Conservation (phyloP, 192 early-diverging fungal species). For the Mortierella claussenii region DNA sequence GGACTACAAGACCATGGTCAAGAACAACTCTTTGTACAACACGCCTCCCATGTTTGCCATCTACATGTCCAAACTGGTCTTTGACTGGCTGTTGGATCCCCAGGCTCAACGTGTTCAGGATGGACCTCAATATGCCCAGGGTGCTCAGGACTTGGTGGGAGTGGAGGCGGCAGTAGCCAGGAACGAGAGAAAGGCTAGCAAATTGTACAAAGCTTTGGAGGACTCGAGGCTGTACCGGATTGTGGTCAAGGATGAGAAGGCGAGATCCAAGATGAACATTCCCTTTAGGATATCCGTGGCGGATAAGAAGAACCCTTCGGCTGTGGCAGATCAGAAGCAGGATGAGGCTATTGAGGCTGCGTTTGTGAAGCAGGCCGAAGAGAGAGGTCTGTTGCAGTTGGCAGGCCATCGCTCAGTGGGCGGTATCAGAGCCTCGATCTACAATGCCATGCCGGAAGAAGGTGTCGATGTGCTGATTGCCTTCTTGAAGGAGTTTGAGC, state of each 20-base stretch:
- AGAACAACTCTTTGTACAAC: constrained; percentile 92
- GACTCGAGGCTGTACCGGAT: constrained; percentile 75
- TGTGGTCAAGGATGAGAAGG: constrained; percentile 65
- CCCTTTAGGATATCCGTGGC: constrained; percentile 77
- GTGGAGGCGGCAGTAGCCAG: constrained; percentile 70
- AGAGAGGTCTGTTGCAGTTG: constrained; percentile 84
- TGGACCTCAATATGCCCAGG: constrained; percentile 33
- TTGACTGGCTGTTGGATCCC: constrained; percentile 78
- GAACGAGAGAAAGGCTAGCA: constrained; percentile 76
- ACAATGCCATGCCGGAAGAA: constrained; percentile 93
- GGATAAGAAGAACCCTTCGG: constrained; percentile 20
- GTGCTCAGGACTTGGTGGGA: constrained; percentile 65
- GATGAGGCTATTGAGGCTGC: constrained; percentile 77
- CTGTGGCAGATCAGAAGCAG: constrained; percentile 15
- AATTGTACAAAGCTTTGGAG: constrained; percentile 78
- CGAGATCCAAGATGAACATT: constrained; percentile 91
- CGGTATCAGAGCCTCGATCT: constrained; percentile 92
- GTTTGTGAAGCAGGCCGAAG: constrained; percentile 86
- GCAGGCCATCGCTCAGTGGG: constrained; percentile 96
- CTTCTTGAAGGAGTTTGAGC: constrained; percentile 89
- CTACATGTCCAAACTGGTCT: constrained; percentile 91
- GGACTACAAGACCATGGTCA: constrained; percentile 85
- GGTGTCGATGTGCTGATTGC: constrained; percentile 80
- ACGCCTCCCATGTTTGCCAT: constrained; percentile 97
- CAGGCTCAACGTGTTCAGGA: constrained; percentile 37